These are phyloP conservation scores for Epichloe elymi DNA, from an alignment of 2,329 filamentous ascomycete species.

Conservation along the genomic window DNA sequence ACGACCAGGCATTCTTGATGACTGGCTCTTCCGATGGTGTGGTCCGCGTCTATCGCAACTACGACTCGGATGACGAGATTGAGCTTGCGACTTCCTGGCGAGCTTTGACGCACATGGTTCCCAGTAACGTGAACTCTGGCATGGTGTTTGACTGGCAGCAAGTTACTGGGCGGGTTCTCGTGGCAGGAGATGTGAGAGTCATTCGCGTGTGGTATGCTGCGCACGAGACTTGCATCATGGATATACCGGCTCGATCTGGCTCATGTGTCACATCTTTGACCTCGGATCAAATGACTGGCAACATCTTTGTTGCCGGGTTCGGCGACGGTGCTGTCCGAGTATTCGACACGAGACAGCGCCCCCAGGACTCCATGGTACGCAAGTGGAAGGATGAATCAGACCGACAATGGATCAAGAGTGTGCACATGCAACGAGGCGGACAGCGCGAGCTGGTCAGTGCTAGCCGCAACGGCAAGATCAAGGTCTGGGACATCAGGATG, in stretches of 20 bases:
- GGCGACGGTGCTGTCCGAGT: constrained; percentile 90
- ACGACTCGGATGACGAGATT: constrained; percentile 62
- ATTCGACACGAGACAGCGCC: constrained; percentile 76
- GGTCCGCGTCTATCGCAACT: constrained; percentile 83
- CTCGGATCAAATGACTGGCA: constrained; percentile 93
- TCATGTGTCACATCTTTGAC: constrained; percentile 94
- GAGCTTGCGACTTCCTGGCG: constrained; percentile 86
- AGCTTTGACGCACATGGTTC: constrained; percentile 83
- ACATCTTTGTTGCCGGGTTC: constrained; percentile 91
- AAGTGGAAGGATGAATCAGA: constrained; percentile 86
- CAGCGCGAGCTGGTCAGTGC: constrained; percentile 83
- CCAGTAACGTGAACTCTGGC: constrained; percentile 85
- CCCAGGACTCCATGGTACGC: constrained; percentile 83
- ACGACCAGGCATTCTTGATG: constrained; percentile 89
- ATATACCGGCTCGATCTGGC: constrained; percentile 87
- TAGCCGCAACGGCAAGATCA: constrained; percentile 84
- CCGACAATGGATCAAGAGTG: constrained; percentile 86
- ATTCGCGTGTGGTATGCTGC: constrained; percentile 95
- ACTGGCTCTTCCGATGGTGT: constrained; percentile 93
- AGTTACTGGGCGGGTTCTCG: constrained; percentile 87
- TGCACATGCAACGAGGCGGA: constrained; percentile 92
- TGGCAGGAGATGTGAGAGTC: constrained; percentile 88
- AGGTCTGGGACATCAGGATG: constrained; percentile 91
- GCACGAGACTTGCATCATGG: constrained; percentile 80
- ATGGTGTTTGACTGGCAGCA: constrained; percentile 99